phyloP scores from a whole-genome alignment of 1,139 yeast species.

The Kurtzmaniella quercitrusa region DNA sequence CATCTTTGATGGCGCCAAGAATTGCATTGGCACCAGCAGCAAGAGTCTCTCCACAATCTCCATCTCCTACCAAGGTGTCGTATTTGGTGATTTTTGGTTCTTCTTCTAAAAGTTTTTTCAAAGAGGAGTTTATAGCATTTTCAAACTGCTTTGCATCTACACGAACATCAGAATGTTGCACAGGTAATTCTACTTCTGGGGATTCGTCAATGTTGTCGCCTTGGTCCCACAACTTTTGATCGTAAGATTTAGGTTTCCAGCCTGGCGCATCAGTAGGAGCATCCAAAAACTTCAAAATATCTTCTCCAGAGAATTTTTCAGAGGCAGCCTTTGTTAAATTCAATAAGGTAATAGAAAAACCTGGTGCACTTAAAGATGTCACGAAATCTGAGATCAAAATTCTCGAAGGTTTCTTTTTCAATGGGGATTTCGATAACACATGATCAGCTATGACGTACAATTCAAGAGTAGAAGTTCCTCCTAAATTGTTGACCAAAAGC shows the following conservation, averaged over 20 bases:
- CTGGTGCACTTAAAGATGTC: slow-evolving; percentile 88
- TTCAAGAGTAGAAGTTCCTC: slow-evolving; percentile 81
- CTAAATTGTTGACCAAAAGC: slow-evolving; percentile 71
- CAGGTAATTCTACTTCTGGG: slow-evolving; percentile 6
- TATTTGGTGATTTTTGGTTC: slow-evolving; percentile 83
- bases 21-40: slow-evolving; percentile 79
- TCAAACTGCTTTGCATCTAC: slow-evolving; percentile 39
- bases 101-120: slow-evolving; percentile 43
- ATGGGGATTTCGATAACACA: slow-evolving; percentile 42
- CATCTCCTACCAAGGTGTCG: slow-evolving; percentile 92
- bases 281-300: slow-evolving; percentile 52
- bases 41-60: slow-evolving; percentile 93
- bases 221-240: slow-evolving; percentile 21
- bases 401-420: slow-evolving; percentile 54
- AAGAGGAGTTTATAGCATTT: slow-evolving; percentile 42
- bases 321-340: slow-evolving; percentile 53
- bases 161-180: slow-evolving; percentile 30
- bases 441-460: slow-evolving; percentile 60
- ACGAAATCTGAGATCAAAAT: slow-evolving; percentile 71
- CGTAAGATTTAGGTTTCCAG: slow-evolving; percentile 55
- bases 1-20: slow-evolving; percentile 44
- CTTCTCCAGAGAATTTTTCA: slow-evolving; percentile 17
- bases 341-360: slow-evolving; percentile 75
- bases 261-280: slow-evolving; percentile 75
- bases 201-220: not conserved